Evolutionary conservation across 2,329 filamentous ascomycete genomes (phyloP).

Genomic region (Sporothrix protearum): DNA sequence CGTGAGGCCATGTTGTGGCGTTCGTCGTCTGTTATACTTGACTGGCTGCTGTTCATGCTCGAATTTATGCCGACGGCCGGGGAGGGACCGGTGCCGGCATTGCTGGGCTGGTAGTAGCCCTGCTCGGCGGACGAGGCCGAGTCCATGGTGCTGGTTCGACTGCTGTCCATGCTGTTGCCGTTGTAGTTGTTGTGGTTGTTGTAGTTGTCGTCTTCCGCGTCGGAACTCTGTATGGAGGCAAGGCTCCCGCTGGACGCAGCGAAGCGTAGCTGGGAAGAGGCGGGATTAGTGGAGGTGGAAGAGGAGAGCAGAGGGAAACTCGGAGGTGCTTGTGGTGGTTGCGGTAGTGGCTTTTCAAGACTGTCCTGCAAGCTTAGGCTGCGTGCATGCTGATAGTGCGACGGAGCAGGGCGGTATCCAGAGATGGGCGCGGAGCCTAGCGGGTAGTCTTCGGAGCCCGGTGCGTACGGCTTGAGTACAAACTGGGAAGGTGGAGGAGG

Average conservation of each 20-base stretch:
- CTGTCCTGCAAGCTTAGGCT: conserved; percentile 54
- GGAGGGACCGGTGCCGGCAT: neutral
- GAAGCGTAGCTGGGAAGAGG: conserved; percentile 27
- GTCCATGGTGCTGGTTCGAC: conserved; percentile 40
- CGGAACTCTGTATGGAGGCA: conserved; percentile 35
- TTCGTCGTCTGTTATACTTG: conserved; percentile 46
- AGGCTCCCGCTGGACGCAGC: conserved; percentile 31
- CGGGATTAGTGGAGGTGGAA: conserved; percentile 36
- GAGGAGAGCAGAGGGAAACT: conserved; percentile 33
- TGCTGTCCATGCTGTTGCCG: conserved; percentile 30
- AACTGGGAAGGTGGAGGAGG: conserved; percentile 30
- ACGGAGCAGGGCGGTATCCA: conserved; percentile 26
- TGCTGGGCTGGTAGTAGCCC: conserved; percentile 29
- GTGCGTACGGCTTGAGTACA: conserved; percentile 37
- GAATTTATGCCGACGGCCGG: conserved; percentile 34
- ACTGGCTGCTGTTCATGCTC: conserved; percentile 47
- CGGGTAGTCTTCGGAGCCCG: conserved; percentile 26
- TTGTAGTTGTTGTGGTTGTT: neutral
- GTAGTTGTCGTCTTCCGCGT: conserved; percentile 31
- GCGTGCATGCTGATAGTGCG: conserved; percentile 47
- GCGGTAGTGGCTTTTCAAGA: conserved; percentile 56
- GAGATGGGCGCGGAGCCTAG: conserved; percentile 34
- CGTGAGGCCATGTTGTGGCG: conserved; percentile 50
- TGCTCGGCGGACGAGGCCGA: conserved; percentile 38
- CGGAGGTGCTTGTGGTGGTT: conserved; percentile 42